These are phyloP conservation scores for Funneliformis mosseae DNA, from an alignment of 192 early-diverging fungal species.

Conservation along the genomic window DNA sequence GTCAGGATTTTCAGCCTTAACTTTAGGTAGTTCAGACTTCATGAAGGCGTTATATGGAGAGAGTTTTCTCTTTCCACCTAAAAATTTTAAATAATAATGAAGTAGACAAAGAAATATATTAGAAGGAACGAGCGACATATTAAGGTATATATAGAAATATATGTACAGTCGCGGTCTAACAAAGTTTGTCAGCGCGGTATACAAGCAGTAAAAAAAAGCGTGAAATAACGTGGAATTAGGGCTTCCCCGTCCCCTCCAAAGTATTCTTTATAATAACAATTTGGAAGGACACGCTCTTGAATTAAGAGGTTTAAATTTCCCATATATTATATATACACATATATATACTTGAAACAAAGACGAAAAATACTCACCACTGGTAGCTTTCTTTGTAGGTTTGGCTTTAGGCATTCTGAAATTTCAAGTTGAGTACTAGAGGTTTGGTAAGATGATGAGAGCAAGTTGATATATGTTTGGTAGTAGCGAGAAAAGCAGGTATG, in stretches of 20 bases:
- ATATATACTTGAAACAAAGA: not conserved
- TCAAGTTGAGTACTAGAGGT: slow-evolving; percentile 29
- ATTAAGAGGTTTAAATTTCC: slow-evolving; percentile 31
- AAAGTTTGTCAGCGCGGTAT: slow-evolving; percentile 5
- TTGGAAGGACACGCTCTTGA: slow-evolving; percentile 27
- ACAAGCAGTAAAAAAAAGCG: slow-evolving; percentile 20
- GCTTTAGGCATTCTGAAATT: slow-evolving; percentile 52
- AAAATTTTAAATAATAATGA: not conserved
- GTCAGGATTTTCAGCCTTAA: slow-evolving; percentile 62
- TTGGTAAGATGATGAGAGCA: slow-evolving; percentile 22
- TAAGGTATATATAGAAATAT: slow-evolving; percentile 18
- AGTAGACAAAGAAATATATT: not conserved
- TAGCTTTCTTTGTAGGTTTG: slow-evolving; percentile 51
- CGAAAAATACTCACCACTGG: slow-evolving; percentile 32
- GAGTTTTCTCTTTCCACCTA: slow-evolving; percentile 48
- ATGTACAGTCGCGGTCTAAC: slow-evolving; percentile 34
- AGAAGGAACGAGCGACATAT: not conserved
- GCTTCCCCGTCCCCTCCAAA: not conserved
- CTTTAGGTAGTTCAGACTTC: slow-evolving; percentile 69
- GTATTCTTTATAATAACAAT: slow-evolving; percentile 2
- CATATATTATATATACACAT: slow-evolving; percentile 23
- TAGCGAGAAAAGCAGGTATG: slow-evolving; percentile 30
- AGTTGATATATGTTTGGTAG: slow-evolving; percentile 16
- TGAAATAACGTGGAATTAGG: slow-evolving; percentile 32
- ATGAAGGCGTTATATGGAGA: slow-evolving; percentile 73